Evolutionary conservation across 2,329 filamentous ascomycete genomes (phyloP), one percentile per base, ranked within the genome.

Genomic region (Aspergillus aculeatinus): DNA sequence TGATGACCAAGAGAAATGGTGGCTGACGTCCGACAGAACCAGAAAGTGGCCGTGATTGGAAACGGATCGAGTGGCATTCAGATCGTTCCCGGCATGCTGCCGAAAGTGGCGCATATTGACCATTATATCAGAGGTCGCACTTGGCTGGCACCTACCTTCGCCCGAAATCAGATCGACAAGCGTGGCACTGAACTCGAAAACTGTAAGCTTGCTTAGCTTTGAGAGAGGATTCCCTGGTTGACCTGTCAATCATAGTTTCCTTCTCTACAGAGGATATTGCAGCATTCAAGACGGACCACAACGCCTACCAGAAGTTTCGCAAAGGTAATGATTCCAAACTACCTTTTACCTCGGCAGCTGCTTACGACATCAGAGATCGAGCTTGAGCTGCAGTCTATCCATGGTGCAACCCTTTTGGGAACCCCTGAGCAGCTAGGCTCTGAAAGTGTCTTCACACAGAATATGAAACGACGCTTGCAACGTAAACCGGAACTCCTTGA

Each of bases 1-100:
- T n/a, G 6, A 6, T 27, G 25, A 12, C 4, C 11, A 27, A 16
- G 33, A 47, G 27, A 12, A 21, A n/a, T n/a, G 21, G 19, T 16
- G 47, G 33, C 44, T 61, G 50, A 63, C 9, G 2, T 16, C 33
- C n/a, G 5, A 25, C 29, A 75, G 69, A 70, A 67, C 21, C 74
- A 79, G 58, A 64, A 62, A 29, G 70, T 75, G 29, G 75, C 74
- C 1, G 69, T 78, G 5, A 72, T 77, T 49, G 75, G 75, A 3
- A 74, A 74, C 55, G 76, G 76, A 3, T 75, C 76, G 2, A 77
- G 74, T 60, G 77, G 74, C 6, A 76, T 79, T 23, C 77, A 79
- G 61, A 73, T 78, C 31, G 70, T 79, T 12, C 77, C 77, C 25
- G 69, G 66, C 1, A 70, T 75, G 60, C 61, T 74, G 50, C 72